These are phyloP conservation scores for Clavispora phyllophila DNA, from an alignment of 805 yeast species.

Conservation along the genomic window DNA sequence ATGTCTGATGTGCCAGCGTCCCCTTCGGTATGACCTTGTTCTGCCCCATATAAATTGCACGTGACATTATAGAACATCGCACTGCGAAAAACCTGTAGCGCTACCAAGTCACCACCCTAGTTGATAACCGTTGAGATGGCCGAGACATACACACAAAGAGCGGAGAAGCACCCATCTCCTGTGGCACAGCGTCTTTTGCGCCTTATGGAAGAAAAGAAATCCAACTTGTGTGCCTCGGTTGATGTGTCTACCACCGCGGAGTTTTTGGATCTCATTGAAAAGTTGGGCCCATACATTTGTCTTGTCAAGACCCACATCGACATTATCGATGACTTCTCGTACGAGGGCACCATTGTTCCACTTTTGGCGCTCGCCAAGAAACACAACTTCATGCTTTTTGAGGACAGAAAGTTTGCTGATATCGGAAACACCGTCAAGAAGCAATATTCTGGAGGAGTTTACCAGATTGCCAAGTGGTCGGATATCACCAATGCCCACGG, in stretches of 20 bases:
- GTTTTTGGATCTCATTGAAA: constrained; percentile 65
- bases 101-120: neutral
- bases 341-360: constrained; percentile 75
- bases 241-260: constrained; percentile 83
- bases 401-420: constrained; percentile 97
- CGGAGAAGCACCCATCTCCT: constrained; percentile 64
- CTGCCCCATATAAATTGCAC: neutral
- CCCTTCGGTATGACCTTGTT: too few relatives aligned
- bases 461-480: constrained; percentile 88
- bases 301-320: constrained; percentile 93
- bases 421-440: constrained; percentile 96
- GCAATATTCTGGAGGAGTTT: constrained; percentile 88
- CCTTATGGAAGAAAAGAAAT: constrained; percentile 72
- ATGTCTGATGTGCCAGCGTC: too few relatives aligned
- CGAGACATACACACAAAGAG: constrained; percentile 60
- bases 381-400: constrained; percentile 87
- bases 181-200: constrained; percentile 70
- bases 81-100: neutral
- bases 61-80: neutral
- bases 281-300: constrained; percentile 87
- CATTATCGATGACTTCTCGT: constrained; percentile 81
- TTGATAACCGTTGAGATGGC: constrained; percentile 1
- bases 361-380: constrained; percentile 66
- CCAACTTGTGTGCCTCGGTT: constrained; percentile 91
- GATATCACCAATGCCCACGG: constrained; percentile 98